A percentile compares a stretch with the other conserved stretches of the same genome.
Evolutionary conservation across 1,284 basidiomycete genomes (phyloP).

Genomic region (Neotropicomus parvogracilis): DNA sequence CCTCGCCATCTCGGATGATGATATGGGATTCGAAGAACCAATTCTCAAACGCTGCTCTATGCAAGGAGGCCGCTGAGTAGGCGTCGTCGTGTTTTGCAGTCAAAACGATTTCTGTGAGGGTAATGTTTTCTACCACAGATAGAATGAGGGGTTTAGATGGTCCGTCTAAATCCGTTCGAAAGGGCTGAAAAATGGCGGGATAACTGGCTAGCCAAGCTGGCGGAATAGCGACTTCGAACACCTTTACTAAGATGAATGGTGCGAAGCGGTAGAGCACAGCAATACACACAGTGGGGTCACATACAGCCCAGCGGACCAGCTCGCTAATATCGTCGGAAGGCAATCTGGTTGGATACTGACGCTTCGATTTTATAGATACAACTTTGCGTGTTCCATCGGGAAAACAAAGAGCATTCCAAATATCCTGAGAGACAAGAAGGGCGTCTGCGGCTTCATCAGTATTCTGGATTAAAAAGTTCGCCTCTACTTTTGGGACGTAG

Average conservation of each 20-base stretch:
- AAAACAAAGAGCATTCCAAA: conserved; percentile 34
- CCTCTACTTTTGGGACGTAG: conserved; percentile 19
- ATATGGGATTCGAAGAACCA: conserved; percentile 33
- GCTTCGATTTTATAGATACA: conserved; percentile 27
- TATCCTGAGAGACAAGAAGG: conserved; percentile 29
- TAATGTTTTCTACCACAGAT: conserved; percentile 18
- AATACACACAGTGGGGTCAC: conserved; percentile 25
- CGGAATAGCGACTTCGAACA: conserved; percentile 29
- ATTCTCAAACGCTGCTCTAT: conserved; percentile 20
- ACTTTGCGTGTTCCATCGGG: conserved; percentile 12
- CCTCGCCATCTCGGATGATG: conserved; percentile 51
- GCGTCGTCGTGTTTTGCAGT: conserved; percentile 46
- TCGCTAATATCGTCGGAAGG: conserved; percentile 2
- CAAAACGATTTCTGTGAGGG: conserved; percentile 44
- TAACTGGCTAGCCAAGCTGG: conserved; percentile 27
- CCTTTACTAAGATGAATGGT: conserved; percentile 19
- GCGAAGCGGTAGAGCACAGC: not conserved
- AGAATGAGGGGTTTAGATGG: conserved; percentile 21
- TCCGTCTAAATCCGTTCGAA: conserved; percentile 9
- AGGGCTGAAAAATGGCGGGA: conserved; percentile 29
- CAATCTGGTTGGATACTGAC: conserved; percentile 12
- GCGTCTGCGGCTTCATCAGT: conserved; percentile 10
- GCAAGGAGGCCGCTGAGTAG: conserved; percentile 29
- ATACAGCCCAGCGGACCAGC: conserved; percentile 30
- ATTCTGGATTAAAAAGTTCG: conserved; percentile 23